phyloP scores from a whole-genome alignment of 306 rosid genomes.

The Echinosophora koreensis region DNA sequence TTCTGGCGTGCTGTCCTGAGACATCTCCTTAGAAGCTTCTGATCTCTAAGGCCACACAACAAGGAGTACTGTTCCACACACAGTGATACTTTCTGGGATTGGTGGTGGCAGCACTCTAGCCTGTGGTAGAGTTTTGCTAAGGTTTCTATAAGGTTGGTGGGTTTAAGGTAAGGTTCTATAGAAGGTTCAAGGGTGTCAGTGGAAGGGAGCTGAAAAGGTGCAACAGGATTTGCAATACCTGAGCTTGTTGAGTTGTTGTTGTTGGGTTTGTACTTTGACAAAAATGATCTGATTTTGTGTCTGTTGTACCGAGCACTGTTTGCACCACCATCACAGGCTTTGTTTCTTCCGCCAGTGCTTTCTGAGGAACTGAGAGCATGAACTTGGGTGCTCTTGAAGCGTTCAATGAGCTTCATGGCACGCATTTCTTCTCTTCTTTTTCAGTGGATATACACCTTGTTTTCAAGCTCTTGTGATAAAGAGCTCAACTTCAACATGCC shows the following conservation, averaged over 20 bases:
- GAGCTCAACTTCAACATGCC: conserved; percentile 39
- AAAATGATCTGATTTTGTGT: conserved; percentile 55
- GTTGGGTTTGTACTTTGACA: conserved; percentile 57
- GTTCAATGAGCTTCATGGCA: conserved; percentile 64
- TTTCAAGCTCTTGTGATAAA: conserved; percentile 25
- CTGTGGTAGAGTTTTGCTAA: conserved; percentile 63
- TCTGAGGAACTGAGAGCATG: conserved; percentile 69
- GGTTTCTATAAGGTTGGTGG: conserved; percentile 59
- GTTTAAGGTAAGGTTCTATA: conserved; percentile 65
- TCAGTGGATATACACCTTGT: conserved; percentile 22
- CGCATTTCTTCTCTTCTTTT: conserved; percentile 55
- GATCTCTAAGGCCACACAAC: conserved; percentile 64
- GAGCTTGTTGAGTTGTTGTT: conserved; percentile 46
- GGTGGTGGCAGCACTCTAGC: conserved; percentile 56
- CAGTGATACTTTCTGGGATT: conserved; percentile 55
- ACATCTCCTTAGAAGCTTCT: conserved; percentile 67
- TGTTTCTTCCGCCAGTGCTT: conserved; percentile 37
- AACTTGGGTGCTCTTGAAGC: conserved; percentile 73
- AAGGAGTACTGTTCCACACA: conserved; percentile 66
- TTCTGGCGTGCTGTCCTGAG: conserved; percentile 66
- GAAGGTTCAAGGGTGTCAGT: conserved; percentile 65
- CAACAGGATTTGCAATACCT: conserved; percentile 52
- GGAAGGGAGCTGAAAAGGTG: conserved; percentile 66
- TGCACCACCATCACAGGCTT: conserved; percentile 30
- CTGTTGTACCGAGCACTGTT: conserved; percentile 46